Base-by-base conservation (phyloP, 305 asterid genomes). In the Solanum hybrid region DNA sequence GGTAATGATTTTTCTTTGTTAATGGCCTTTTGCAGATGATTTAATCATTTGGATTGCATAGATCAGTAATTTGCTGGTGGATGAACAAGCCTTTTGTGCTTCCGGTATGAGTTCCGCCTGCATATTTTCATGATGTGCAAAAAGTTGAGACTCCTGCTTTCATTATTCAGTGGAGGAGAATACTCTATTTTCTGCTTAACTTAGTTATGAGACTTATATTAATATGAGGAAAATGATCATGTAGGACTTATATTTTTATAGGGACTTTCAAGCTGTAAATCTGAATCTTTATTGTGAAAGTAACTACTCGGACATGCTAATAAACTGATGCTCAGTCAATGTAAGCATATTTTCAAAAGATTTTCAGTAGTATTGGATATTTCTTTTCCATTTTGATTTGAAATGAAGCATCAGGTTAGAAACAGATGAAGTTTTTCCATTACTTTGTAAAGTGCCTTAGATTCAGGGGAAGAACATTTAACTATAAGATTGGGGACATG, bases 1-100 rank as follows among this genome's bases (percentile, higher is more conserved):
- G 99, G 98, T 97, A 94, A 16, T 67, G 8, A 13, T 81, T 76
- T 69, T 85, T 39, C 84, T 34, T 82, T 36, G 39, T 86, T 51
- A 20, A 46, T 64, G 33, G 22, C n/a, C 75, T 22, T 74, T 8
- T 36, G 61, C 86, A 83, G 51, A 71, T 77, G 78, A 84, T 61
- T 39, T 34, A 37, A 71, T 39, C 64, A 37, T 69, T 90, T 86
- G 71, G 22, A 75, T 84, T 74, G 46, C 29, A 18, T 37, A 33
- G 86, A 71, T 64, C 24, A 84, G n/a, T 40, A 28, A 18, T 77
- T 61, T n/a, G 3, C 77, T 71, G 42, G 13, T 40, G 34, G 40
- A 28, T 18, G 22, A 83, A 16, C 80, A 33, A 37, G 10, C 18
- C 29, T 28, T 51, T 57, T 26, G 18, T 28, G 73, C 28, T 83